phyloP scores from a whole-genome alignment of 495 filamentous ascomycete species.

The Daldinia caldariorum region DNA sequence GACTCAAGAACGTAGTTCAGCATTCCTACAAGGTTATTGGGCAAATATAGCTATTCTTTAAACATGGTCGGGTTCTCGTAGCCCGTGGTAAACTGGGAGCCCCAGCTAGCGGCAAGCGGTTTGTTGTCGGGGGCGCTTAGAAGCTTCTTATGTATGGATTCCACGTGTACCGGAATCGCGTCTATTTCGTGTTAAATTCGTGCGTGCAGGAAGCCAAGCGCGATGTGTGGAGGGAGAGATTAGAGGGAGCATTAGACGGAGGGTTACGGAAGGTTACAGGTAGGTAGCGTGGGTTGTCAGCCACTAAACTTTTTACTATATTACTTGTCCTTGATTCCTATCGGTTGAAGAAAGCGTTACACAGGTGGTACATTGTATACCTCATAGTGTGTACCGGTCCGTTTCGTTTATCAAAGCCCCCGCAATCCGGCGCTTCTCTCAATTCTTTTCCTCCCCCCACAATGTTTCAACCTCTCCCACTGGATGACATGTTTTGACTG shows the following conservation, averaged over 20 bases:
- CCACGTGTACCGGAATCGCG: constrained; percentile 33
- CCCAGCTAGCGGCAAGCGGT: not conserved
- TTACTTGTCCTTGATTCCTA: no score
- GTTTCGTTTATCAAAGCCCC: constrained; percentile 16
- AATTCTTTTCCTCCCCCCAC: constrained; percentile 27
- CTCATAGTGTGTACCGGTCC: not conserved
- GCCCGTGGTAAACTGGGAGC: constrained; percentile 11
- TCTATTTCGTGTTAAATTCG: constrained; percentile 49
- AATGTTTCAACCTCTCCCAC: constrained; percentile 43
- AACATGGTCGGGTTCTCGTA: constrained; percentile 1
- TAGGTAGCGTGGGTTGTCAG: constrained; percentile 28
- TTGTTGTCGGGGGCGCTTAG: constrained; percentile 37
- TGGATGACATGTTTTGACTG: constrained; percentile 31
- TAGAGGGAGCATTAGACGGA: not conserved
- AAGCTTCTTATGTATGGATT: constrained; percentile 36
- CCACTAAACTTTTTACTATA: constrained; percentile 34
- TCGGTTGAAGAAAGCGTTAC: no score
- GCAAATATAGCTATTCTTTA: constrained; percentile 2
- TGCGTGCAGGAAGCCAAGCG: constrained; percentile 43
- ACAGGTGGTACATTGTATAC: no score
- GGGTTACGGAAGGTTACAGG: no score
- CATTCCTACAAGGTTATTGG: not conserved
- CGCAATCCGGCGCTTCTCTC: constrained; percentile 36
- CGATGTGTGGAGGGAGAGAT: constrained; percentile 26
- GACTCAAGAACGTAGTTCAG: constrained; percentile 1